Base-by-base conservation (phyloP, 768 basidiomycete species). In the Pisolithus albus region DNA sequence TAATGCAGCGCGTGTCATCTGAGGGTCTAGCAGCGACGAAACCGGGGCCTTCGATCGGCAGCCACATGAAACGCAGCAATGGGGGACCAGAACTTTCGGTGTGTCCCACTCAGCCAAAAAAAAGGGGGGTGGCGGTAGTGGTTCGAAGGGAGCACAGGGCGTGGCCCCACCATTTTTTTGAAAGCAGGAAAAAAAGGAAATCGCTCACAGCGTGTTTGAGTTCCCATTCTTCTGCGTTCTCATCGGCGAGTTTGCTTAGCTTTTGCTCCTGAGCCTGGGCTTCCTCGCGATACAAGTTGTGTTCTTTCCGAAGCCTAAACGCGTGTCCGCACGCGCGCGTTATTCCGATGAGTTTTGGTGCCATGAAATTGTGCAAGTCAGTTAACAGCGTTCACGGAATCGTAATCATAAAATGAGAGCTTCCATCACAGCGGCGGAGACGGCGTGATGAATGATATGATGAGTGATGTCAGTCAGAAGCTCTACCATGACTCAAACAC, bases 191-290 rank as follows among this genome's bases (percentile, higher is more conserved):
- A 48, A 51, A 48, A 51, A 48, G 64, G 41, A 44, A 40, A 47
- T 57, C 45, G 71, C 84, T 58, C 64, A 88, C 88, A 61, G 76
- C 79, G 67, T 83, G 89, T 67, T 80, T 87, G 63, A 86, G 70
- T 50, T 88, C 82, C 87, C 86, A 91, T 39, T 81, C 82, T 56
- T 89, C 85, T 39, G 77, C 79, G 46, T 69, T 78, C 47, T 80
- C 78, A 10, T 76, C 77, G 52, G 79, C 66, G 60, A 86, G 69
- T 64, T 80, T 80, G 57, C 83, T 81, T n/a, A 82, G 70, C 61
- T 78, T 84, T 49, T 64, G 66, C 59, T 80, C 70, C 56, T 80
- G 75, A 32, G 81, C 73, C 54, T 72, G 77, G 5, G 76, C 76
- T 70, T 94, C 91, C 46, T 79, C 76, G 57, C 68, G 71, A 66